Percentiles rank a stretch among this genome's conserved stretches.
Conservation (phyloP, 352 stramenopile species). For the Globisporangium radiosum region DNA sequence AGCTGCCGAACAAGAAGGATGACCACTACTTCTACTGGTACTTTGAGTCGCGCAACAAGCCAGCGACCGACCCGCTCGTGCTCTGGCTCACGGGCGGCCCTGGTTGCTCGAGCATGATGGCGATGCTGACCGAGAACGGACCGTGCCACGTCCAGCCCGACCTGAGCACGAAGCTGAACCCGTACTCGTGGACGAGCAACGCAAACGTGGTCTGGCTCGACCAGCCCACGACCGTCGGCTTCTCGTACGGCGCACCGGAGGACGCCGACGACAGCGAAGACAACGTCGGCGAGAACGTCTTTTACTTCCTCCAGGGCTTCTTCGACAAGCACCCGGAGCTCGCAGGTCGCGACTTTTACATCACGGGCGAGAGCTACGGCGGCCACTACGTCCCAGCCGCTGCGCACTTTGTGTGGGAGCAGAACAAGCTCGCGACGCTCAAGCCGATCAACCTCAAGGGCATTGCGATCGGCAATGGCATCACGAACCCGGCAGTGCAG, state of each 20-base stretch:
- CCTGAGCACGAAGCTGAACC: conserved; percentile 18
- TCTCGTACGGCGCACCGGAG: conserved; percentile 19
- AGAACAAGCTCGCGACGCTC: conserved; percentile 9
- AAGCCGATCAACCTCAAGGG: conserved; percentile 26
- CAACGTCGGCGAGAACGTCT: conserved; percentile 34
- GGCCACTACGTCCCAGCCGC: conserved; percentile 32
- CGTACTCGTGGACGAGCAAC: conserved; percentile 31
- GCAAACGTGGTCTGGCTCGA: conserved; percentile 37
- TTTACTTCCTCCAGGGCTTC: conserved; percentile 30
- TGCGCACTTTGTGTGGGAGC: conserved; percentile 26
- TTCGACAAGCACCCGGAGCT: conserved; percentile 29
- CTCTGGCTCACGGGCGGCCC: conserved; percentile 40
- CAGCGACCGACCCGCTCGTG: conserved; percentile 22
- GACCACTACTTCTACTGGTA: conserved; percentile 58
- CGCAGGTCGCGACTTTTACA: conserved; percentile 18
- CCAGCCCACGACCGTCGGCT: conserved; percentile 28
- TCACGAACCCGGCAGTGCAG: conserved; percentile 26
- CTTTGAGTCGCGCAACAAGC: conserved; percentile 24
- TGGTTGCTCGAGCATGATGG: conserved; percentile 29
- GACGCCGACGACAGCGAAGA: conserved; percentile 28
- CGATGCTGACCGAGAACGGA: conserved; percentile 28
- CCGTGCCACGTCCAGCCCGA: conserved; percentile 22
- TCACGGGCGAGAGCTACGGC: conserved; percentile 33
- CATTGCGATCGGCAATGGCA: conserved; percentile 33
- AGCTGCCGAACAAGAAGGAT: conserved; percentile 22